Percentiles rank a stretch among this genome's conserved stretches.
Conservation (phyloP, 768 basidiomycete species). For the Suillus variegatus region DNA sequence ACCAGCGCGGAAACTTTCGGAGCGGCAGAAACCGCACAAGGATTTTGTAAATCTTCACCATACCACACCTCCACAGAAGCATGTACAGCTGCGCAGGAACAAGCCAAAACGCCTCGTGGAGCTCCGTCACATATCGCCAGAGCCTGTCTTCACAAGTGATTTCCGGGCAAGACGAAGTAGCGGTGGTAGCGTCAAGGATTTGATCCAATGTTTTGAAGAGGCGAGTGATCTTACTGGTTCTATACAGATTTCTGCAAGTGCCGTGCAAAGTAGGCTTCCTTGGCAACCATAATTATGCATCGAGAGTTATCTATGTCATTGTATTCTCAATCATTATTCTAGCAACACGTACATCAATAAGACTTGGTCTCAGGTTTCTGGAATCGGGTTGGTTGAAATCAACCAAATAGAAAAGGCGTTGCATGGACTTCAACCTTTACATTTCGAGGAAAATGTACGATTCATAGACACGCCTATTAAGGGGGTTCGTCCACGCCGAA, state of each 20-base stretch:
- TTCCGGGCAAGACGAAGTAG: conserved; percentile 57
- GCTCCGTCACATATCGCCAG: conserved; percentile 43
- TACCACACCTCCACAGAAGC: conserved; percentile 40
- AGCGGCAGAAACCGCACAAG: conserved; percentile 54
- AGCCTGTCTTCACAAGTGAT: conserved; percentile 28
- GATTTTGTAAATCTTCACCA: conserved; percentile 66
- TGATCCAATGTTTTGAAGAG: conserved; percentile 64
- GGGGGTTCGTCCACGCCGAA: no score
- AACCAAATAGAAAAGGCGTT: no score
- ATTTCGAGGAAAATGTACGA: no score
- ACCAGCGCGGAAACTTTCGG: conserved; percentile 51
- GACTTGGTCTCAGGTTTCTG: no score
- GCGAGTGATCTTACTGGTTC: conserved; percentile 29
- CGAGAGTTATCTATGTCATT: no score
- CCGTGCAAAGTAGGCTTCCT: neutral
- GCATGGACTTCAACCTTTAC: no score
- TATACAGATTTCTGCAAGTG: neutral
- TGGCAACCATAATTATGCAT: neutral
- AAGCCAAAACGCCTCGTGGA: conserved; percentile 54
- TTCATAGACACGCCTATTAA: no score
- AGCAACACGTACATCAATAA: no score
- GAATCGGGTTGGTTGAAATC: no score
- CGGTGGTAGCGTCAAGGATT: conserved; percentile 70
- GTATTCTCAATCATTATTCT: no score
- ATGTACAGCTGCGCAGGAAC: conserved; percentile 45